Conservation (phyloP, 352 stramenopile genomes). For the Blastocystis sp. region DNA sequence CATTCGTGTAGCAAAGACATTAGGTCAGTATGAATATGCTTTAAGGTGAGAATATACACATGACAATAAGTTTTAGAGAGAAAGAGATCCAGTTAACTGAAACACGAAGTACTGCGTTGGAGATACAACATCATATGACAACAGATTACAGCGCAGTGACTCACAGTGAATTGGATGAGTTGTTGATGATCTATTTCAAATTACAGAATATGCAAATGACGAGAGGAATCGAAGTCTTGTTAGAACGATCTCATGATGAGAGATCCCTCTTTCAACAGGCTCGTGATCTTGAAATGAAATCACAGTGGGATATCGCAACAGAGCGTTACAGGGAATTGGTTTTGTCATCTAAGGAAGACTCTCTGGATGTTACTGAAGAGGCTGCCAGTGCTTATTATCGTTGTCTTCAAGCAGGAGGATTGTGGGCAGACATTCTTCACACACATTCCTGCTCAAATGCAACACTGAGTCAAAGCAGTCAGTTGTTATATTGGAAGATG, state of each 20-base stretch:
- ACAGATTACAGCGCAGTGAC: background rate
- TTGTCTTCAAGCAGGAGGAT: slow-evolving; percentile 1
- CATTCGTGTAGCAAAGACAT: background rate
- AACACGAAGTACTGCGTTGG: background rate
- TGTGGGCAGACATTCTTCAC: background rate
- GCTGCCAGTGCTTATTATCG: slow-evolving; percentile 4
- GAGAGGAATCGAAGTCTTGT: background rate
- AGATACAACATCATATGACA: background rate
- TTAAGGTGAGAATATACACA: background rate
- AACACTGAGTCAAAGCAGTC: background rate
- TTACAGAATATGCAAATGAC: background rate
- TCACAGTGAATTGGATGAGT: background rate
- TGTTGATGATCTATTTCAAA: slow-evolving; percentile 41
- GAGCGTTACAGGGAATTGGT: background rate
- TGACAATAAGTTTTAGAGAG: background rate
- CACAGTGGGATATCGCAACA: slow-evolving; percentile 11
- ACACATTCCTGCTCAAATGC: background rate
- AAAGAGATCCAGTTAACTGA: background rate
- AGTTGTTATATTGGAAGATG: slow-evolving; percentile 49
- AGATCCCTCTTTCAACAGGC: slow-evolving; percentile 26
- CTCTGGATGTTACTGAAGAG: background rate
- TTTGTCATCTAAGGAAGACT: background rate
- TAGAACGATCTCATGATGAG: background rate
- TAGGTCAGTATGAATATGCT: slow-evolving; percentile 10
- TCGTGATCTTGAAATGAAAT: slow-evolving; percentile 37